Evolutionary conservation across 768 basidiomycete genomes (phyloP), one percentile per base, ranked within the genome.

Genomic region (Trametes cubensis): DNA sequence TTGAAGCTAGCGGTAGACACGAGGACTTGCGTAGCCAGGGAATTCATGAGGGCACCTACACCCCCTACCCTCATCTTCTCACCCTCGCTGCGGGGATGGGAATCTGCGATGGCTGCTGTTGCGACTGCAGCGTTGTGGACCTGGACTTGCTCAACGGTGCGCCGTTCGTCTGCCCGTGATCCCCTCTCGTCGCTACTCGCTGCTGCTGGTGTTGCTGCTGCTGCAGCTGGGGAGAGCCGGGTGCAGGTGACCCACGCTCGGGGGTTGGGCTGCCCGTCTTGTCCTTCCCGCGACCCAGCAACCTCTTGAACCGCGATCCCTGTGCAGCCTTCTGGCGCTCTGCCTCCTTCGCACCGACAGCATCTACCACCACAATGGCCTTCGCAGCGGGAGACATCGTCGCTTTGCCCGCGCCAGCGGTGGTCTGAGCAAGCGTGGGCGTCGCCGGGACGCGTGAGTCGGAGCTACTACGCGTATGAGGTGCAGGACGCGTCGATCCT

Each of bases 311-410:
- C 20, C 65, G 64, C 21, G 66, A 64, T 18, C 63, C 60, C 38
- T 67, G 52, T 39, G 59, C 40, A 39, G 60, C 52, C 64, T 71
- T 69, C 65, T 70, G 62, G 39, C 63, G 51, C 61, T 67, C 67
- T 42, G 55, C 57, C 58, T 67, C 66, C 71, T 81, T 83, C 38
- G 79, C 77, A 25, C 85, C 82, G 58, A 85, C 74, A 6, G 83
- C 81, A 54, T 88, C 86, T 46, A 87, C 75, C 60, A 85, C 79
- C 6, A 81, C 85, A 55, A 88, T 84, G 8, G 85, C 81, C 69
- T 86, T 89, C 34, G 85, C 83, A n/a, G 82, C 74, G 20, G 83
- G 70, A 6, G 83, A 77, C 71, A 77, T 75, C 38, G 74, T 73
- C 21, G 71, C 69, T 50, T 65, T 65, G 44, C 64, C 59, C 34